Conservation (phyloP, 1,284 basidiomycete species). For the Naganishia liquefaciens region DNA sequence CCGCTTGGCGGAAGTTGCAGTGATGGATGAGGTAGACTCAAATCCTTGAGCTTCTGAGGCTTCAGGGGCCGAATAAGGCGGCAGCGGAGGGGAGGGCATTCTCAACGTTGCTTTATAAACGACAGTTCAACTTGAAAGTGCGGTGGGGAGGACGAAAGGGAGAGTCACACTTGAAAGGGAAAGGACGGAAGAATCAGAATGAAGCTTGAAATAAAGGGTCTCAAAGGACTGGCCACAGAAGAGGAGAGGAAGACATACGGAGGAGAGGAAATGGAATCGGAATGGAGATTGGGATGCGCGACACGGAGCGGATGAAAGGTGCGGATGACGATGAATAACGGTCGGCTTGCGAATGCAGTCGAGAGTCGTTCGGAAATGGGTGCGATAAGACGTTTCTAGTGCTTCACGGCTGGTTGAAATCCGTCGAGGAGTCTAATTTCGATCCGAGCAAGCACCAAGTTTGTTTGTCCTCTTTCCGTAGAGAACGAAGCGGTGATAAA, state of each 20-base stretch:
- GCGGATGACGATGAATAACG: too few relatives aligned
- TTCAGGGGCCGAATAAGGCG: background rate
- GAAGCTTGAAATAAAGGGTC: conserved; percentile 22
- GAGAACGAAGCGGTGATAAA: too few relatives aligned
- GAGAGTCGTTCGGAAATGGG: too few relatives aligned
- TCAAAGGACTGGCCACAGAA: conserved; percentile 21
- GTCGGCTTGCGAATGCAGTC: too few relatives aligned
- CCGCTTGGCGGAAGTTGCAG: conserved; percentile 28
- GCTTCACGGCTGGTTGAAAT: too few relatives aligned
- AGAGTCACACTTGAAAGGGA: conserved; percentile 15
- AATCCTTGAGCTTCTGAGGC: conserved; percentile 5
- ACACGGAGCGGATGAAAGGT: too few relatives aligned
- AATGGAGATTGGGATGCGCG: too few relatives aligned
- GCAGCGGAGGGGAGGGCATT: background rate
- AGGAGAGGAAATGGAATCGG: conserved; percentile 11
- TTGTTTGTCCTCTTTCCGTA: too few relatives aligned
- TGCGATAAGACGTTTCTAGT: too few relatives aligned
- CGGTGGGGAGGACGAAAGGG: conserved; percentile 9
- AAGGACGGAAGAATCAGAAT: conserved; percentile 22
- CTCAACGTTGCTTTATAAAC: background rate
- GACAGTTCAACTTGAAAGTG: background rate
- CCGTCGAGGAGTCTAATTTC: too few relatives aligned
- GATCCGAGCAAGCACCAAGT: too few relatives aligned
- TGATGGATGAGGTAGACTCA: conserved; percentile 26
- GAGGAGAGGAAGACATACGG: conserved; percentile 9